Evolutionary conservation across 306 rosid genomes (phyloP), one percentile per base, ranked within the genome.

Genomic region (Pachyrhizus erosus): DNA sequence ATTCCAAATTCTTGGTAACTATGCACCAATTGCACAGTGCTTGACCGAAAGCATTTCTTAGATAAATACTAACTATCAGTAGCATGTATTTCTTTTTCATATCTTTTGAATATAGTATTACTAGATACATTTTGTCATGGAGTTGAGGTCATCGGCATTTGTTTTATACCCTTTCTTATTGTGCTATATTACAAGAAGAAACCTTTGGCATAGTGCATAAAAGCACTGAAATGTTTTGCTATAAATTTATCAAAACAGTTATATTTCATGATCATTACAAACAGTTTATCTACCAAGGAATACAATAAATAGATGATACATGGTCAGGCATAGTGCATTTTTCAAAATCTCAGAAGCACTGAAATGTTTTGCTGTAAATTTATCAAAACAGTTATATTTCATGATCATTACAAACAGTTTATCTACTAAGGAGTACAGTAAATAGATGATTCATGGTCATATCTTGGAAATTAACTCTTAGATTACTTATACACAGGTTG

Each of bases 401-500:
- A 73, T 29, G 75, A 31, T 75, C 46, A 24, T 78, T 13, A 78
- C 70, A 20, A 49, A 40, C 34, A 9, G 23, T 39, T 42, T 60
- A 23, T 33, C 18, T 52, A 20, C 75, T 61, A 52, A 42, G 39
- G 31, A 72, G 66, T 64, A 70, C 34, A 20, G 29, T 3, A 57
- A 52, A 45, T 60, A 7, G 42, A 80, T 79, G 42, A 80, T 79
- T 20, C 70, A n/a, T 77, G 73, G 71, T 73, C 26, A 70, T 55
- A 49, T 80, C 70, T 88, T 48, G 52, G 58, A 66, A 62, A 58
- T 78, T 72, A 57, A 65, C 82, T 76, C 54, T 74, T 78, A 24
- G 14, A 68, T 70, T 84, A 60, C 79, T 57, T 76, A n/a, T 77
- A 27, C 55, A 17, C 94, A 96, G 99, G 98, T 67, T 90, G 96